phyloP scores from a whole-genome alignment of 148 eudicot species.

The Diospyros kaki region DNA sequence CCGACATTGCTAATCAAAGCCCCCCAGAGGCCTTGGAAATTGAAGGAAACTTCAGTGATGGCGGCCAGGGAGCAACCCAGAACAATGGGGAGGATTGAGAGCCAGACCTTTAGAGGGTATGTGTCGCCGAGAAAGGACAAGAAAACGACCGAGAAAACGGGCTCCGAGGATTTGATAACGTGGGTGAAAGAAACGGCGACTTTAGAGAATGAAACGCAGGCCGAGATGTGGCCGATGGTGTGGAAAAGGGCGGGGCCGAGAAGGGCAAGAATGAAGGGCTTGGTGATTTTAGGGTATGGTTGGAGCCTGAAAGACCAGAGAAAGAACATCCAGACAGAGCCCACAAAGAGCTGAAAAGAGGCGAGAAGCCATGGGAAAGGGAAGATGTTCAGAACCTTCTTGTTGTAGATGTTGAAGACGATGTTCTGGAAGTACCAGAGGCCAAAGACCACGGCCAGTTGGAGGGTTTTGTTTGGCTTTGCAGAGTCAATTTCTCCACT shows the following conservation, averaged over 20 bases:
- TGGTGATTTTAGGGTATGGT: constrained; percentile 71
- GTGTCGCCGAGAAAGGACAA: constrained; percentile 68
- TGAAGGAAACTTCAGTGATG: constrained; percentile 79
- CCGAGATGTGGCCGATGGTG: constrained; percentile 87
- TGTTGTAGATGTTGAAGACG: constrained; percentile 80
- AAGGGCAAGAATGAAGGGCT: constrained; percentile 59
- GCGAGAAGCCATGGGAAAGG: constrained; percentile 93
- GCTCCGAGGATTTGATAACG: constrained; percentile 85
- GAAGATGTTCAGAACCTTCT: constrained; percentile 74
- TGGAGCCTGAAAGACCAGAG: constrained; percentile 79
- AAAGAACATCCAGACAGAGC: constrained; percentile 71
- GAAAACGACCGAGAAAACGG: constrained; percentile 72
- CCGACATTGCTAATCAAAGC: constrained; percentile 94
- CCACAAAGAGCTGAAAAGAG: constrained; percentile 75
- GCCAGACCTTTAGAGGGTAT: constrained; percentile 70
- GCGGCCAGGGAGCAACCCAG: constrained; percentile 88
- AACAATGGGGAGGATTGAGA: constrained; percentile 80
- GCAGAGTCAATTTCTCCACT: constrained; percentile 24
- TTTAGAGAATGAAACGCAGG: constrained; percentile 87
- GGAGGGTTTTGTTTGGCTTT: constrained; percentile 43
- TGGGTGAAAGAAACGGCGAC: constrained; percentile 95
- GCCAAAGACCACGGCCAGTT: constrained; percentile 71
- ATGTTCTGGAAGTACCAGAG: constrained; percentile 87
- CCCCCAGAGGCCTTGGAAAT: constrained; percentile 71
- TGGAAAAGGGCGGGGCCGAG: constrained; percentile 88